Percentiles rank a stretch among this genome's conserved stretches.
Conservation (phyloP, 169 alveolate species). For the Plasmodium coatneyi region DNA sequence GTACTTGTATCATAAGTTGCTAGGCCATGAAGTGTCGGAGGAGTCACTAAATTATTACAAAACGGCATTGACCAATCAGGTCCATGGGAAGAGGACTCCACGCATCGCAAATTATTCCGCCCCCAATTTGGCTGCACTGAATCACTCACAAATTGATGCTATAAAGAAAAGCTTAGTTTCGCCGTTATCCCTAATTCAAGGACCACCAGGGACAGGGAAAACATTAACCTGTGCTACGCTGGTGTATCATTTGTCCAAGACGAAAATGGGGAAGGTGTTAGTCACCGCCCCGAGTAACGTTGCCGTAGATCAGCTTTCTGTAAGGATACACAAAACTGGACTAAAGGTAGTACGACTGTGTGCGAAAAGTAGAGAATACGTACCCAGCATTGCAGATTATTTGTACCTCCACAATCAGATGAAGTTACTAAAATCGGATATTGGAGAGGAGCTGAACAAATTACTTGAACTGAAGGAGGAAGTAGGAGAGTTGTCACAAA, state of each 20-base stretch:
- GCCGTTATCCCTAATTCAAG: conserved; percentile 94
- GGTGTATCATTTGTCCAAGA: conserved; percentile 91
- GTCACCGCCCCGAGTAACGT: conserved; percentile 97
- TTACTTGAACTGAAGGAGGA: conserved; percentile 85
- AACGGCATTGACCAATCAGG: neutral
- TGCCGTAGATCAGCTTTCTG: conserved; percentile 96
- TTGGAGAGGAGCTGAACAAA: conserved; percentile 79
- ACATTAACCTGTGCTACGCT: conserved; percentile 95
- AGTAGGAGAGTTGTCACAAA: conserved; percentile 87
- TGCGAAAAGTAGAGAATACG: conserved; percentile 77
- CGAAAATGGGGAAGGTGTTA: conserved; percentile 86
- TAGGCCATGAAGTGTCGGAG: conserved; percentile 78
- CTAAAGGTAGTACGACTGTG: conserved; percentile 92
- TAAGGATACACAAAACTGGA: conserved; percentile 94
- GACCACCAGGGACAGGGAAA: conserved; percentile 99
- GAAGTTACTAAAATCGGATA: conserved; percentile 79
- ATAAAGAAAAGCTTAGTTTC: conserved; percentile 91
- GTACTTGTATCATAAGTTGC: conserved; percentile 81
- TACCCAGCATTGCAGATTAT: conserved; percentile 71
- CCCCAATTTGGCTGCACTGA: conserved; percentile 94
- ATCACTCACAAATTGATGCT: conserved; percentile 93
- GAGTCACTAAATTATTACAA: conserved; percentile 35
- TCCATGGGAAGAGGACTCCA: conserved; percentile 72
- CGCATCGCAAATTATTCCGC: conserved; percentile 90
- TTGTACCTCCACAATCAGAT: conserved; percentile 92